phyloP scores from a whole-genome alignment of 1,139 yeast species.

The Candida mesenterica region DNA sequence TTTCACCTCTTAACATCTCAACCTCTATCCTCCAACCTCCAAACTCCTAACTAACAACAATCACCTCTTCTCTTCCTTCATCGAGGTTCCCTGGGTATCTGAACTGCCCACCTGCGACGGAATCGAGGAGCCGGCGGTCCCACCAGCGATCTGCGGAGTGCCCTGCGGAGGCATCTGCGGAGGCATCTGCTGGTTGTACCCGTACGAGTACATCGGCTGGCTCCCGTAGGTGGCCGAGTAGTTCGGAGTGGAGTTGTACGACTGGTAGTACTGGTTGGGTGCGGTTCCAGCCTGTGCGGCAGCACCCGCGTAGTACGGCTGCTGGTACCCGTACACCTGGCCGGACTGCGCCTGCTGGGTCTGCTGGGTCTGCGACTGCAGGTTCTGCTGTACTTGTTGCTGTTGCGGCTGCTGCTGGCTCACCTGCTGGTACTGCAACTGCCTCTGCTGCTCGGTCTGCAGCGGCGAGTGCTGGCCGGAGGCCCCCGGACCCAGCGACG shows the following conservation, averaged over 20 bases:
- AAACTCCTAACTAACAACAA: no score
- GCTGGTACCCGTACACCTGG: constrained; percentile 12
- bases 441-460: constrained; percentile 9
- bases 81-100: no score
- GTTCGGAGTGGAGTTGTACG: constrained; percentile 17
- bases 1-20: no score
- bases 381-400: constrained; percentile 9
- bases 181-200: constrained; percentile 14
- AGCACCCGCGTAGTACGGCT: constrained; percentile 7
- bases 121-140: no score
- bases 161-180: constrained; percentile 4
- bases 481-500: background rate
- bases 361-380: constrained; percentile 10
- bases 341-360: constrained; percentile 20
- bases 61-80: constrained; percentile 1
- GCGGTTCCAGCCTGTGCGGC: background rate
- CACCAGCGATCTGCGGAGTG: no score
- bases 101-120: no score
- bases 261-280: constrained; percentile 21
- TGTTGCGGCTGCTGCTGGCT: constrained; percentile 14
- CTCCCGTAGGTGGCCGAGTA: constrained; percentile 18
- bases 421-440: constrained; percentile 9
- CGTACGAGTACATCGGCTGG: constrained; percentile 23
- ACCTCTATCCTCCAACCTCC: no score
- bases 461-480: constrained; percentile 15